Conservation (phyloP, 768 basidiomycete genomes). For the Boletus sp. region DNA sequence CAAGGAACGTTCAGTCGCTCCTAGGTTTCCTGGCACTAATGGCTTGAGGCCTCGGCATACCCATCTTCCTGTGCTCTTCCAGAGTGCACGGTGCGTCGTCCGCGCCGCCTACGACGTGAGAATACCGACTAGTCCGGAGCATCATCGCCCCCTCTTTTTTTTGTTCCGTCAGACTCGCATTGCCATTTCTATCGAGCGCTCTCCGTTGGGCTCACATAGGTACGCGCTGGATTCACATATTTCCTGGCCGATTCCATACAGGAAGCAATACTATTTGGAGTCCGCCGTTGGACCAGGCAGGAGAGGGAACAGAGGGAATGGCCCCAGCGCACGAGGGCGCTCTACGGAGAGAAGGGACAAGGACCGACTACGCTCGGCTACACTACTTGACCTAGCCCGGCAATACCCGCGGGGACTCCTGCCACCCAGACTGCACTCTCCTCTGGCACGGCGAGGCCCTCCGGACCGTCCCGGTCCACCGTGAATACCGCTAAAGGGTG, state of each 20-base stretch:
- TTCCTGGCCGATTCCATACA: background rate
- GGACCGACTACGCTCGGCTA: no score
- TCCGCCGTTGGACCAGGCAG: no score
- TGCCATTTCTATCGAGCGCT: background rate
- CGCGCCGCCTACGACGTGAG: constrained; percentile 1
- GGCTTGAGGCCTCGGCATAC: background rate
- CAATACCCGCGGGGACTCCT: no score
- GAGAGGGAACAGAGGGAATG: no score
- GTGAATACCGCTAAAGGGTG: background rate
- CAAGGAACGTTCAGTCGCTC: background rate
- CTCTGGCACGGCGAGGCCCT: no score
- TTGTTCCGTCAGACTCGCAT: background rate
- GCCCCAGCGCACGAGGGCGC: no score
- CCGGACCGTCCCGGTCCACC: no score
- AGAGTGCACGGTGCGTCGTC: background rate
- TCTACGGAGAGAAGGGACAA: no score
- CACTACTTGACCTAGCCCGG: no score
- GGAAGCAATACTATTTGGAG: background rate
- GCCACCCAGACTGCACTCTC: no score
- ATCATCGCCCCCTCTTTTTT: background rate
- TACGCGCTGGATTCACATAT: background rate
- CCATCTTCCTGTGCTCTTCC: background rate
- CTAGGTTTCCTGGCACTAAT: background rate
- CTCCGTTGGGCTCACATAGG: background rate
- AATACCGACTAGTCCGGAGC: constrained; percentile 8